Conservation (phyloP, 2,329 filamentous ascomycete genomes). For the Rutstroemia sydowiana region DNA sequence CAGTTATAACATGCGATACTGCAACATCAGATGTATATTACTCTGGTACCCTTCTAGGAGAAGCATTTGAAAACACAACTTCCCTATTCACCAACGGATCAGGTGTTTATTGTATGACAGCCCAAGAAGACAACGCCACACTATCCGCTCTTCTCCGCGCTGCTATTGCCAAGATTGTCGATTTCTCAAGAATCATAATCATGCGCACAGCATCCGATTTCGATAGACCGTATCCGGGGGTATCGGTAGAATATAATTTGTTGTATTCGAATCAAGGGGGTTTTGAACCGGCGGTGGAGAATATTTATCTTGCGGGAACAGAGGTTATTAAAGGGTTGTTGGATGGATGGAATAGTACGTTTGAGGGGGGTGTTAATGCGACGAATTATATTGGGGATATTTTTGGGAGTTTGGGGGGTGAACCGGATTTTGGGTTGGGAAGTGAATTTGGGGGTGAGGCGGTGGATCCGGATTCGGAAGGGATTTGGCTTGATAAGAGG, state of each 20-base stretch:
- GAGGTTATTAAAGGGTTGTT: constrained; percentile 55
- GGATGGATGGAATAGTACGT: constrained; percentile 51
- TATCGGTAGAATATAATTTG: constrained; percentile 51
- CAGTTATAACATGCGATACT: constrained; percentile 56
- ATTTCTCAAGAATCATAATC: constrained; percentile 60
- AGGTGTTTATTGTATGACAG: constrained; percentile 61
- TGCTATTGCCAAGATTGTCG: constrained; percentile 44
- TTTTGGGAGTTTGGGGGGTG: constrained; percentile 57
- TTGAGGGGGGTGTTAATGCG: constrained; percentile 38
- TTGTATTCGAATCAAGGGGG: constrained; percentile 54
- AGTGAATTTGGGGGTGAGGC: constrained; percentile 5
- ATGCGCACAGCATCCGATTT: constrained; percentile 66
- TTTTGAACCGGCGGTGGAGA: constrained; percentile 54
- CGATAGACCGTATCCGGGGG: constrained; percentile 56
- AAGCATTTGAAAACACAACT: constrained; percentile 60
- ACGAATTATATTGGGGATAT: constrained; percentile 63
- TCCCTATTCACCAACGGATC: constrained; percentile 59
- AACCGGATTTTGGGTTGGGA: constrained; percentile 53
- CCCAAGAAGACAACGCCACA: constrained; percentile 66
- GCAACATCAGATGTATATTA: constrained; percentile 69
- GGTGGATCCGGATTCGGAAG: not conserved
- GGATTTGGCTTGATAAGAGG: too few species aligned
- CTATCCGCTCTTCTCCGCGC: constrained; percentile 58
- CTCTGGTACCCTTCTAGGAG: constrained; percentile 51
- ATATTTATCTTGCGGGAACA: constrained; percentile 59